Evolutionary conservation across 1,284 basidiomycete genomes (phyloP), one percentile per base, ranked within the genome.

Genomic region (Cystobasidium pallidum): DNA sequence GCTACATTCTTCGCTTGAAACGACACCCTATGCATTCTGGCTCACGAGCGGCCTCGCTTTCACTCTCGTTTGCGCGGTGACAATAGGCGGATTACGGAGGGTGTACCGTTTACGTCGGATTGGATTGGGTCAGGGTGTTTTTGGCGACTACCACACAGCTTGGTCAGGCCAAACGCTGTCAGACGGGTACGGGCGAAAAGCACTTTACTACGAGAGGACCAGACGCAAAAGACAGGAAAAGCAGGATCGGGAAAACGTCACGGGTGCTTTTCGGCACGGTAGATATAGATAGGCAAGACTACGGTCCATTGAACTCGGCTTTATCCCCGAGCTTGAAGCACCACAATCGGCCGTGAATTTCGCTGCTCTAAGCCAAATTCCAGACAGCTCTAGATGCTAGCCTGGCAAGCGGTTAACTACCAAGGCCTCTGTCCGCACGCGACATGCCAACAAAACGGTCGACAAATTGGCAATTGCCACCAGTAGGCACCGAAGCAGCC

Each of bases 11-110:
- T 75, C 77, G 17, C 76, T 81, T 30, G 83, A 84, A 72, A 68
- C 76, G 6, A 74, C 78, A 11, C 81, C 82, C 1, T 80, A 79
- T 68, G 82, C 82, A 3, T 84, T 83, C 76, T 76, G 79, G 55
- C 59, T 78, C 58, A 79, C 82, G 26, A 77, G 80, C 1, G 77
- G 79, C 3, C 70, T 77, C 1, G 79, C 82, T 2, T 76, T 77
- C 30, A 58, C 77, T 26, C 55, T 81, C 15, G 81, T 81, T 0
- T 59, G 79, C 2, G 10, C 80, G 28, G 77, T 82, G 63, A 81
- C 78, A 51, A 36, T 78, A 4, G 76, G 80, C 49, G 82, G 82
- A 0, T 49, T 78, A 11, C 73, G 75, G 1, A 58, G 74, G 6
- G 72, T 78, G 4, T 49, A 70, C 3, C 66, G 71, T 3, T 51